Evolutionary conservation across 768 basidiomycete genomes (phyloP).

Genomic region (Cubamyces sp.): DNA sequence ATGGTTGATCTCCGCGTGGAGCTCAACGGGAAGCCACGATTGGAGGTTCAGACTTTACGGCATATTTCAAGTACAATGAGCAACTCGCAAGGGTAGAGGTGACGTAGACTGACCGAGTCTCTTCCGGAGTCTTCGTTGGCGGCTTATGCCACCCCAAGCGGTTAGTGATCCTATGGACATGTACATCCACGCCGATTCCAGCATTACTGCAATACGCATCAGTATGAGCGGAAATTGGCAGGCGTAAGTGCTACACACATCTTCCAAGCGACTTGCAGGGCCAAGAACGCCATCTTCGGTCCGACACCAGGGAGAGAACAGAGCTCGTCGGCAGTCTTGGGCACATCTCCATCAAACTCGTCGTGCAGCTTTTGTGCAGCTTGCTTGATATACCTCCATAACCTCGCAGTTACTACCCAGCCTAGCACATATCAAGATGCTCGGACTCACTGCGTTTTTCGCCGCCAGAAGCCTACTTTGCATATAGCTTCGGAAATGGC

Average conservation of each 20-base stretch:
- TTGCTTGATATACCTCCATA: slow-evolving; percentile 69
- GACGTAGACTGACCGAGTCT: slow-evolving; percentile 63
- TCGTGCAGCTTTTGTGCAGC: slow-evolving; percentile 71
- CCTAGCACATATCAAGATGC: background rate
- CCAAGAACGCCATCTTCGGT: slow-evolving; percentile 94
- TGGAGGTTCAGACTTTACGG: slow-evolving; percentile 67
- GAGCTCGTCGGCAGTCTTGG: slow-evolving; percentile 85
- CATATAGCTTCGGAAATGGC: slow-evolving; percentile 76
- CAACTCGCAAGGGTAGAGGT: background rate
- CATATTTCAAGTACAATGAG: background rate
- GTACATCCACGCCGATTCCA: slow-evolving; percentile 95
- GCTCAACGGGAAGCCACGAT: slow-evolving; percentile 79
- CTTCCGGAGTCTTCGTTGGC: slow-evolving; percentile 84
- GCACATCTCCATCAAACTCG: slow-evolving; percentile 82
- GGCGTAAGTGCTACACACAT: slow-evolving; percentile 48
- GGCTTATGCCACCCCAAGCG: slow-evolving; percentile 90
- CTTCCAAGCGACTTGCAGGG: slow-evolving; percentile 84
- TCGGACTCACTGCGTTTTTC: slow-evolving; percentile 73
- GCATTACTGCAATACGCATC: slow-evolving; percentile 56
- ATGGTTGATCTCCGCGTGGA: slow-evolving; percentile 78
- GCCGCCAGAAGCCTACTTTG: slow-evolving; percentile 93
- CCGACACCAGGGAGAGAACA: slow-evolving; percentile 91
- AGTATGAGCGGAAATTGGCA: background rate
- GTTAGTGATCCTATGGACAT: slow-evolving; percentile 95
- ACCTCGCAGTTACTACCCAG: no score